These are phyloP conservation scores for Stentor coeruleus DNA, from an alignment of 73 alveolate species.

Conservation along the genomic window DNA sequence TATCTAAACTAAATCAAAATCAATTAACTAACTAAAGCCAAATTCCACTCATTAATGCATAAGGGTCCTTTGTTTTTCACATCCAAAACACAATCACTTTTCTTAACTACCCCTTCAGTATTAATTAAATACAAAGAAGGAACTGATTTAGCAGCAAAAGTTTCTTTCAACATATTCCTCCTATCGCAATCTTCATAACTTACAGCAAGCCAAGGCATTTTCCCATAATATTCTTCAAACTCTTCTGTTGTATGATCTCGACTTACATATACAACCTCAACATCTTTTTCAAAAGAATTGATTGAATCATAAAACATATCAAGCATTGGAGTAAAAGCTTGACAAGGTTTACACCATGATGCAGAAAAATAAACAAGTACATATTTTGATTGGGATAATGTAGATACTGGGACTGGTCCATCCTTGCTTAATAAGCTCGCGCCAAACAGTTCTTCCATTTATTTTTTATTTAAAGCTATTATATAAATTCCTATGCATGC, in stretches of 20 bases:
- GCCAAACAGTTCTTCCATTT: constrained; percentile 13
- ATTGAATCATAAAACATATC: constrained; percentile 62
- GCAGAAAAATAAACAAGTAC: constrained; percentile 71
- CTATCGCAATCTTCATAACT: constrained; percentile 57
- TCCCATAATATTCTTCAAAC: constrained; percentile 66
- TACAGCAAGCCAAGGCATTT: constrained; percentile 81
- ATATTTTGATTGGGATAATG: constrained; percentile 36
- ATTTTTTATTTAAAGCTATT: too few species aligned
- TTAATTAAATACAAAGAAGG: neutral
- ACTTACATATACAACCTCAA: constrained; percentile 64
- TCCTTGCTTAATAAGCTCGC: constrained; percentile 8
- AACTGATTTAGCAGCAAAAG: neutral
- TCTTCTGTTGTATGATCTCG: constrained; percentile 56
- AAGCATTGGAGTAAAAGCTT: constrained; percentile 68
- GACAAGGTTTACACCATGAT: constrained; percentile 79
- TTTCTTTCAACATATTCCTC: constrained; percentile 16
- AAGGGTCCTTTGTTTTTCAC: constrained; percentile 22
- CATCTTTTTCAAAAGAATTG: constrained; percentile 36
- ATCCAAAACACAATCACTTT: neutral
- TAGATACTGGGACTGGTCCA: constrained; percentile 28
- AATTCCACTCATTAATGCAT: neutral
- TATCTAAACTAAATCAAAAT: neutral
- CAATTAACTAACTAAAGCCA: neutral
- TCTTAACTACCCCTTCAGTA: constrained; percentile 7
- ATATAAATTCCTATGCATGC: too few species aligned